phyloP scores from a whole-genome alignment of 179 eudicot species.

The Beta corolliflora region DNA sequence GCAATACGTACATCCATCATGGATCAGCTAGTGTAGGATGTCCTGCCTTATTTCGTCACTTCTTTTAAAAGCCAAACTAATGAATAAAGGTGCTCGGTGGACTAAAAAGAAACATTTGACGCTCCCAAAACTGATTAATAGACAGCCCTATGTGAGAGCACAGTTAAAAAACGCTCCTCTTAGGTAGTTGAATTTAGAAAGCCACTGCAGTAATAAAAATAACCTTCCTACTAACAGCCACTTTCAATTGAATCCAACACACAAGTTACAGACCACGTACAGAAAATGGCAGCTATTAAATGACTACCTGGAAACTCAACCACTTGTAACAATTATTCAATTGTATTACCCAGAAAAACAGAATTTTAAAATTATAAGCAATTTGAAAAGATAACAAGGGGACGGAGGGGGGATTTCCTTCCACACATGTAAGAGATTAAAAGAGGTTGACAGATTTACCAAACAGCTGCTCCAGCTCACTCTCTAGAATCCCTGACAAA shows the following conservation, averaged over 20 bases:
- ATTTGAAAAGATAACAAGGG: too few relatives aligned
- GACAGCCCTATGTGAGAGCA: too few relatives aligned
- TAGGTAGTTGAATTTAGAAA: too few relatives aligned
- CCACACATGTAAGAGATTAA: constrained; percentile 36
- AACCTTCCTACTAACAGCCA: not conserved
- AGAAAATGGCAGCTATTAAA: not conserved
- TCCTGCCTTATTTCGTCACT: too few relatives aligned
- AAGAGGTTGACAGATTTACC: constrained; percentile 62
- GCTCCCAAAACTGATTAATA: too few relatives aligned
- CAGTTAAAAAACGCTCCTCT: too few relatives aligned
- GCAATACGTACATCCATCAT: too few relatives aligned
- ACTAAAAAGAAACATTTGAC: too few relatives aligned
- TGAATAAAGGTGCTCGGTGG: too few relatives aligned
- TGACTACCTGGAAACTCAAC: not conserved
- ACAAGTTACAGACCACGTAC: not conserved
- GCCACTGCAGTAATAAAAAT: not conserved
- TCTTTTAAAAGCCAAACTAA: too few relatives aligned
- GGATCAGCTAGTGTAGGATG: too few relatives aligned
- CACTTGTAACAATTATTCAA: not conserved
- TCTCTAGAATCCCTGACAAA: constrained; percentile 47
- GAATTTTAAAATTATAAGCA: not conserved
- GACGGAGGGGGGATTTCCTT: constrained; percentile 8
- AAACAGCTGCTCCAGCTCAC: constrained; percentile 66
- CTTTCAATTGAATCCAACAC: not conserved
- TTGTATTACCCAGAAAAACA: not conserved